These are phyloP conservation scores for Lonicera japonica DNA, from an alignment of 129 eudicot species.

Conservation along the genomic window DNA sequence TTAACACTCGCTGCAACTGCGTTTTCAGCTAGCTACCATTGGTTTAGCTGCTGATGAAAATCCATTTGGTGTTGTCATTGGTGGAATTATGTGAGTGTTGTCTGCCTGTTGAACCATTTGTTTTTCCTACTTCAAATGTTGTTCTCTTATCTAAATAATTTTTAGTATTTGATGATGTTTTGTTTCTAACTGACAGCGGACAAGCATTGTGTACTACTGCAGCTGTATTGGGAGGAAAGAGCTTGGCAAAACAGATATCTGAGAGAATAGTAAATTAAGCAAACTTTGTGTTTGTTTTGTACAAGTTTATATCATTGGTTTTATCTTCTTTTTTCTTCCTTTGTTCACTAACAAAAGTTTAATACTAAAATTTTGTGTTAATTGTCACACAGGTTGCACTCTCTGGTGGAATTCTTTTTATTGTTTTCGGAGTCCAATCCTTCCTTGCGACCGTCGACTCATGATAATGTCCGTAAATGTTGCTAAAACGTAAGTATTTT, in stretches of 20 bases:
- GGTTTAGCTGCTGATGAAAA: constrained; percentile 98
- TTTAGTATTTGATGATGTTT: constrained; percentile 10
- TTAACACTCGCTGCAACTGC: background rate
- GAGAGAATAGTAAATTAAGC: constrained; percentile 55
- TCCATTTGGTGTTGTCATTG: constrained; percentile 96
- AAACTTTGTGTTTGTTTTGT: background rate
- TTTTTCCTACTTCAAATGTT: background rate
- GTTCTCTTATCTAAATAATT: background rate
- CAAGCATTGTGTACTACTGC: constrained; percentile 95
- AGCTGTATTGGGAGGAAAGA: constrained; percentile 97
- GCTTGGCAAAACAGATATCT: constrained; percentile 79
- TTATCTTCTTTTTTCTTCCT: background rate
- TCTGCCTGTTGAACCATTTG: constrained; percentile 1
- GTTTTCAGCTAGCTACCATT: constrained; percentile 86
- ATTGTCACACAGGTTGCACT: constrained; percentile 60
- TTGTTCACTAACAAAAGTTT: background rate
- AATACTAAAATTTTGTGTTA: constrained; percentile 3
- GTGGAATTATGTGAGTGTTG: constrained; percentile 79
- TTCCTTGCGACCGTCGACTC: constrained; percentile 62
- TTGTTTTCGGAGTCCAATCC: constrained; percentile 88
- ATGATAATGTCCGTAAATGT: constrained; percentile 10
- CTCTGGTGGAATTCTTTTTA: constrained; percentile 82
- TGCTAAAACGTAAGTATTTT: constrained; percentile 9
- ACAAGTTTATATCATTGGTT: background rate
- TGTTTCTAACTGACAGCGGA: constrained; percentile 40